These are phyloP conservation scores for Falciphora oryzae DNA, from an alignment of 2,329 filamentous ascomycete species.

Conservation along the genomic window DNA sequence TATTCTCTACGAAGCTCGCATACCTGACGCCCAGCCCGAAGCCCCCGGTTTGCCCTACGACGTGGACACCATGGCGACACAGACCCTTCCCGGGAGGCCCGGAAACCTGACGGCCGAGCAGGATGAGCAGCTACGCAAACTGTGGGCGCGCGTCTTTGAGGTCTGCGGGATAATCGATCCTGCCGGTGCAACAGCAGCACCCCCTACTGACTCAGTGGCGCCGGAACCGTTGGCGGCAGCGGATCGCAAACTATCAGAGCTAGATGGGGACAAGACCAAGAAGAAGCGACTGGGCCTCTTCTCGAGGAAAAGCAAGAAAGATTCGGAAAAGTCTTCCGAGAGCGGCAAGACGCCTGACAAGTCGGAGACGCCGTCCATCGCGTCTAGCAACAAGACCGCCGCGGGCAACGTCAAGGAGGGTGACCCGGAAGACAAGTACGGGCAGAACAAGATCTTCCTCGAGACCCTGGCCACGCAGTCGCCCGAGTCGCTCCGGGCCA, in stretches of 20 bases:
- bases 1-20: background rate
- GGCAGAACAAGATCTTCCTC: slow-evolving; percentile 79
- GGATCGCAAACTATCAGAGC: slow-evolving; percentile 22
- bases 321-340: slow-evolving; percentile 28
- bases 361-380: background rate
- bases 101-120: slow-evolving; percentile 87
- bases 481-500: slow-evolving; percentile 70
- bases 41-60: background rate
- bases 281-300: slow-evolving; percentile 72
- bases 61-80: slow-evolving; percentile 17
- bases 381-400: slow-evolving; percentile 17
- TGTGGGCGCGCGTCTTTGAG: slow-evolving; percentile 74
- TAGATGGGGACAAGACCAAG: slow-evolving; percentile 54
- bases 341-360: slow-evolving; percentile 18
- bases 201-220: slow-evolving; percentile 6
- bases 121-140: slow-evolving; percentile 78
- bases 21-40: background rate
- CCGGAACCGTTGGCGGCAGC: slow-evolving; percentile 17
- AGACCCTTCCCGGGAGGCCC: slow-evolving; percentile 62
- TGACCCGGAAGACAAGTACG: slow-evolving; percentile 83
- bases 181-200: slow-evolving; percentile 20
- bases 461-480: slow-evolving; percentile 70
- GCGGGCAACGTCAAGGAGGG: slow-evolving; percentile 23
- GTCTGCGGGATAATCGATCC: slow-evolving; percentile 59
- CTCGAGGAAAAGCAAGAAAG: slow-evolving; percentile 53